Evolutionary conservation across 345 rosid genomes (phyloP), one percentile per base, ranked within the genome.

Genomic region (Triadica sebifera): DNA sequence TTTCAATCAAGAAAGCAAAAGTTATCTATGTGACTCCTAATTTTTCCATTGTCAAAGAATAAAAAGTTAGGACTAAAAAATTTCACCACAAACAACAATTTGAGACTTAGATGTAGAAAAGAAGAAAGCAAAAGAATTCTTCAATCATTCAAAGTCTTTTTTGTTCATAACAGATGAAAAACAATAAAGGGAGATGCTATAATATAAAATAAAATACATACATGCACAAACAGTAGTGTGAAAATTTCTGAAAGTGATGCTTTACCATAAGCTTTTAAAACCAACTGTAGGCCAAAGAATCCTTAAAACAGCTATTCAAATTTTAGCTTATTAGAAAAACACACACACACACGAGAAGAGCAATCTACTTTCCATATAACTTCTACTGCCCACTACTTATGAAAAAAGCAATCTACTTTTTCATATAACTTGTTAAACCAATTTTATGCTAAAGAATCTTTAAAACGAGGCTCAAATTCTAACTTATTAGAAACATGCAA

Each of bases 381-480:
- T 51, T 4, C 7, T 1, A 51, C 8, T 3, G 5, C 47, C 47
- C 8, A 43, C 47, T 6, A 51, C 5, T 3, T 6, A 51, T 15
- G 7, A 16, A 13, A 51, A 51, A 15, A 51, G 56, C 56, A 51
- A 51, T 51, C n/a, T 51, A 51, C 56, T 17, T 51, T 16, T 17
- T 10, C 56, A 51, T 15, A 51, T 3, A 51, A 51, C 56, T 51
- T 17, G 6, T 13, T 43, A 16, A 15, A 51, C 59, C 11, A 55
- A 19, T 9, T 5, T 55, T 55, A 55, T 2, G 37, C 53, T 13
- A 0, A 38, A 51, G 53, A 55, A 50, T 65, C 49, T 9, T 12
- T 51, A 56, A 49, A 74, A 50, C 43, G 4, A 53, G 22, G 47
- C 25, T 38, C 65, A 76, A 71, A 9, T 73, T 74, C 77, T 47